phyloP scores from a whole-genome alignment of 2,329 filamentous ascomycete species.

The Onygena corvina region DNA sequence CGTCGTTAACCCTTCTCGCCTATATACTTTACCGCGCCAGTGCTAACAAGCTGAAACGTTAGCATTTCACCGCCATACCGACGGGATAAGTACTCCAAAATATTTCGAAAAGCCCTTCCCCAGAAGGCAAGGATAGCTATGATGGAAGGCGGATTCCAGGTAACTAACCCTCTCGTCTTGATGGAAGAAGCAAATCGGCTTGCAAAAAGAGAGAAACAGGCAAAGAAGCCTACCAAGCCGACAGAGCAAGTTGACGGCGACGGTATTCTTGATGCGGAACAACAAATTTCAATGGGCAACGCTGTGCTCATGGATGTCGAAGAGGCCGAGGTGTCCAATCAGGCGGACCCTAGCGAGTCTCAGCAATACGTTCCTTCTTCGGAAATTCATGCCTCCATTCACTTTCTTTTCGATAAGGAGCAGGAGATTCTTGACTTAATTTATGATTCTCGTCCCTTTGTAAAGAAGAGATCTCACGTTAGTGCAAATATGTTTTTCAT shows the following conservation, averaged over 20 bases:
- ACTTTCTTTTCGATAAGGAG: constrained; percentile 74
- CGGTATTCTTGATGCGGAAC: constrained; percentile 45
- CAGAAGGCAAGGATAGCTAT: constrained; percentile 67
- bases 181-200: constrained; percentile 38
- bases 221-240: constrained; percentile 9
- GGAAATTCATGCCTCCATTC: constrained; percentile 69
- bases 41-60: constrained; percentile 13
- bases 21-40: neutral
- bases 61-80: constrained; percentile 72
- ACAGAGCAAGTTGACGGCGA: constrained; percentile 41
- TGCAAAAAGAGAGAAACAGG: constrained; percentile 24
- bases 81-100: constrained; percentile 84
- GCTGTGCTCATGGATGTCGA: constrained; percentile 29
- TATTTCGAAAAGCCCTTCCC: constrained; percentile 72
- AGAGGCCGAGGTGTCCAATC: constrained; percentile 24
- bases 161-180: constrained; percentile 57
- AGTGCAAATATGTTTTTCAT: constrained; percentile 90
- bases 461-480: constrained; percentile 47
- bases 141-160: constrained; percentile 55
- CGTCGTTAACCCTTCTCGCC: neutral
- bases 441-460: constrained; percentile 62
- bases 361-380: constrained; percentile 71
- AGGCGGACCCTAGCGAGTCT: constrained; percentile 29
- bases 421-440: constrained; percentile 71
- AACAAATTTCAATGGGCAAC: constrained; percentile 45